A percentile compares a stretch with the other conserved stretches of the same genome.
phyloP scores from a whole-genome alignment of 495 filamentous ascomycete genomes.

The Talaromyces stipitatus region DNA sequence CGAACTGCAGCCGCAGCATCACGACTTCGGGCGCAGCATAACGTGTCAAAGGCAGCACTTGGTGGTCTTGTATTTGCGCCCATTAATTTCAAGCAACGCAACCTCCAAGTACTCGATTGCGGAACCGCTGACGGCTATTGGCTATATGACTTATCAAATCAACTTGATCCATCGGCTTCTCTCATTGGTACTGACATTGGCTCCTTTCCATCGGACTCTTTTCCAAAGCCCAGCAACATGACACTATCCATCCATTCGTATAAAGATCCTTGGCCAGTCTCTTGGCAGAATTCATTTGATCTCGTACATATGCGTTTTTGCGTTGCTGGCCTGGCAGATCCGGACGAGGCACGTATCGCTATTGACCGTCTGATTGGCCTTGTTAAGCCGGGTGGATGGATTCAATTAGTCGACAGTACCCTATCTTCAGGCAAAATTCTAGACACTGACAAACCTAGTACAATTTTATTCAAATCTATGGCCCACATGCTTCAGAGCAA shows the following conservation, averaged over 20 bases:
- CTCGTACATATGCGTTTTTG: not conserved
- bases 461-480: conserved; percentile 2
- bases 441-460: not conserved
- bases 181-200: not conserved
- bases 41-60: not conserved
- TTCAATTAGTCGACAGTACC: not conserved
- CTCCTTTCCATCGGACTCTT: not conserved
- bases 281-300: not conserved
- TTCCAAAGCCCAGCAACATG: not conserved
- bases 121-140: not conserved
- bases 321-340: not conserved
- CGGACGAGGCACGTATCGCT: not conserved
- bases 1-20: not conserved
- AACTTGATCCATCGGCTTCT: not conserved
- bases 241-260: not conserved
- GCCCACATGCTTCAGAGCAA: not conserved
- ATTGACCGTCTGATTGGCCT: not conserved
- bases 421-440: not conserved
- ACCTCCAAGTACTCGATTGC: not conserved
- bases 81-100: not conserved
- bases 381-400: not conserved
- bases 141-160: not conserved
- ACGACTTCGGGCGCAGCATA: not conserved
- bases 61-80: not conserved
- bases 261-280: not conserved